These are phyloP conservation scores for Dipteronia dyeriana DNA, from an alignment of 345 rosid species.

Conservation along the genomic window DNA sequence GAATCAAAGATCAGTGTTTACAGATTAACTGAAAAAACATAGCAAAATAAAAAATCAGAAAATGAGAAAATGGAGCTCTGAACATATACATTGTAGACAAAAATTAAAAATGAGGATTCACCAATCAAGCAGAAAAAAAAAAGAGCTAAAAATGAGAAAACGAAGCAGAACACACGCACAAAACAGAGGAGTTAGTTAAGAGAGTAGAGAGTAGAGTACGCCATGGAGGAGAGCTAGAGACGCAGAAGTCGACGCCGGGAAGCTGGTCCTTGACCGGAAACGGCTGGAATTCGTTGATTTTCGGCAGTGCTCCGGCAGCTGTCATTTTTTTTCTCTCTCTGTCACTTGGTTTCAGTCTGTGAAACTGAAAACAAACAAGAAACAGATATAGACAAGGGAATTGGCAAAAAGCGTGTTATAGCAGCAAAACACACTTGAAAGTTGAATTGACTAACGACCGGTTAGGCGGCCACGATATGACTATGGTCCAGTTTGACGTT, in stretches of 20 bases:
- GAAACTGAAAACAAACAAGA: neutral
- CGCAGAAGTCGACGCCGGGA: slow-evolving; percentile 76
- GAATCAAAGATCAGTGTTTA: too few relatives aligned
- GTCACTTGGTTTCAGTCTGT: neutral
- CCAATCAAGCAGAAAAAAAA: too few relatives aligned
- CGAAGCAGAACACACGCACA: neutral
- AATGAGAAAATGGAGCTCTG: too few relatives aligned
- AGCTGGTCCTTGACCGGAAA: slow-evolving; percentile 86
- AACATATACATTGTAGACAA: neutral
- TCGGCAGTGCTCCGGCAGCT: slow-evolving; percentile 30
- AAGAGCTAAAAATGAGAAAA: too few relatives aligned
- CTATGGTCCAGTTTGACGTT: too few relatives aligned
- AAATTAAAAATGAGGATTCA: neutral
- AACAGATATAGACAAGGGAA: neutral
- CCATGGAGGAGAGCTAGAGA: slow-evolving; percentile 83
- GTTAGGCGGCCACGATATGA: slow-evolving; percentile 27
- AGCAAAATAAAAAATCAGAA: too few relatives aligned
- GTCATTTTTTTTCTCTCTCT: slow-evolving; percentile 31
- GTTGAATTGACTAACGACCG: neutral
- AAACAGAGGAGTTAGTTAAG: neutral
- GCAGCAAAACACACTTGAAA: neutral
- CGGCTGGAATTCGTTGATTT: slow-evolving; percentile 68
- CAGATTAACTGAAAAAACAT: too few relatives aligned
- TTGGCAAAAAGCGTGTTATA: neutral
- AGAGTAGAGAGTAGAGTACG: slow-evolving; percentile 33